A percentile compares a stretch with the other conserved stretches of the same genome.
These are phyloP conservation scores for Serendipita sp. DNA, from an alignment of 768 basidiomycete species.

Conservation along the genomic window DNA sequence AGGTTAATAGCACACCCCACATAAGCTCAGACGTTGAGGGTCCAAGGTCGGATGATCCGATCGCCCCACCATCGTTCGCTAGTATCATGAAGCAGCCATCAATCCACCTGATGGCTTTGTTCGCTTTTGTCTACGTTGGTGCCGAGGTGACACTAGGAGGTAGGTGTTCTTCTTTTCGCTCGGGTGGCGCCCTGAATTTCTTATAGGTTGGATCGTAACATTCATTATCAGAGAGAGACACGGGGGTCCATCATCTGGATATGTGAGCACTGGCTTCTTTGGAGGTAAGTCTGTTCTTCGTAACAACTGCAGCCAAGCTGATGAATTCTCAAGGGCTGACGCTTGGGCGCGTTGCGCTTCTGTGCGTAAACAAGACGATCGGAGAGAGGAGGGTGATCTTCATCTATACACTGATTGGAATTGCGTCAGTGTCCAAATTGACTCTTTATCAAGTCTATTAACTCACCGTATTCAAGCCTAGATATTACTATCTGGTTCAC, in stretches of 20 bases:
- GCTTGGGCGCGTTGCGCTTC: conserved; percentile 33
- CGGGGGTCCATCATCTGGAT: conserved; percentile 32
- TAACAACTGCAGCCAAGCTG: neutral
- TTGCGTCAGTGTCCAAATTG: conserved; percentile 11
- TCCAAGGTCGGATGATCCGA: neutral
- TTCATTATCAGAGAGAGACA: conserved; percentile 29
- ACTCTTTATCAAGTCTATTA: neutral
- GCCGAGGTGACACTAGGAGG: conserved; percentile 12
- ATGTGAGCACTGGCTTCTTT: conserved; percentile 35
- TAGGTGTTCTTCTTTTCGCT: neutral
- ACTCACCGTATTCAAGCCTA: conserved; percentile 20
- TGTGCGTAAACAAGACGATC: conserved; percentile 27
- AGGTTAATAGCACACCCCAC: neutral
- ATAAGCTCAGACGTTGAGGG: neutral
- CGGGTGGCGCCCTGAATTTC: neutral
- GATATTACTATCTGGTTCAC: conserved; percentile 44
- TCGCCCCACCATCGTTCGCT: neutral
- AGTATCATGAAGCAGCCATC: conserved; percentile 6
- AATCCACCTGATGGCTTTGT: conserved; percentile 11
- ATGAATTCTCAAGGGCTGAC: conserved; percentile 24
- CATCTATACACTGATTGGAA: conserved; percentile 19
- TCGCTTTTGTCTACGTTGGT: conserved; percentile 13
- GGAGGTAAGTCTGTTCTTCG: conserved; percentile 14
- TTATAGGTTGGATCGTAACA: conserved; percentile 37
- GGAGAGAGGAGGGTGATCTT: conserved; percentile 21